Evolutionary conservation across 2,329 filamentous ascomycete genomes (phyloP).

Genomic region (Arthrobotrys conoides): DNA sequence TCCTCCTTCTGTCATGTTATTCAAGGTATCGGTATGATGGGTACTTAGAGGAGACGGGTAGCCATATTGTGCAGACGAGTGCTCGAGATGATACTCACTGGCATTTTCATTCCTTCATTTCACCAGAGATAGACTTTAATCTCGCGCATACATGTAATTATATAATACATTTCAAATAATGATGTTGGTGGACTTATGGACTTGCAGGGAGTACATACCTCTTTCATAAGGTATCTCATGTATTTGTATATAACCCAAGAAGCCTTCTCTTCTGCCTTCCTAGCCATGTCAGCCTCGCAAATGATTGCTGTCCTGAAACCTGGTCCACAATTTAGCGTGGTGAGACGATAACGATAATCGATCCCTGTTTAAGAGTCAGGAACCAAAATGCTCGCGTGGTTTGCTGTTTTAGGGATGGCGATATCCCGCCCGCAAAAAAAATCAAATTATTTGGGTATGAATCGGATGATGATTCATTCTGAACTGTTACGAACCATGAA

Average conservation of each 20-base stretch:
- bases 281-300: background rate
- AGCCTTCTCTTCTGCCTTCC: background rate
- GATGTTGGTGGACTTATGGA: slow-evolving; percentile 3
- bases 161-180: background rate
- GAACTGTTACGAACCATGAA: slow-evolving; percentile 13
- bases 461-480: slow-evolving; percentile 26
- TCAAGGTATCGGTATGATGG: background rate
- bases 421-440: background rate
- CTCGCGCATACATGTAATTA: background rate
- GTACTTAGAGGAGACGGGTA: slow-evolving; percentile 7
- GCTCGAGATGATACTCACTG: slow-evolving; percentile 12
- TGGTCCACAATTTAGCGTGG: background rate
- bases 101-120: slow-evolving; percentile 3
- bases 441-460: background rate
- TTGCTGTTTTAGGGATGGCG: slow-evolving; percentile 4
- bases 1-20: background rate
- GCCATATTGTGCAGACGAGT: slow-evolving; percentile 18
- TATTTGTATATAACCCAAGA: background rate
- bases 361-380: slow-evolving; percentile 27
- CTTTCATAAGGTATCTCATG: no score
- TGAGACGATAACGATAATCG: slow-evolving; percentile 14
- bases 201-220: no score
- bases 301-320: background rate
- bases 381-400: slow-evolving; percentile 10
- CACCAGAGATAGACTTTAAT: background rate